A percentile compares a stretch with the other conserved stretches of the same genome.
Evolutionary conservation across 1,284 basidiomycete genomes (phyloP).

Genomic region (Heterobasidion occidentale): DNA sequence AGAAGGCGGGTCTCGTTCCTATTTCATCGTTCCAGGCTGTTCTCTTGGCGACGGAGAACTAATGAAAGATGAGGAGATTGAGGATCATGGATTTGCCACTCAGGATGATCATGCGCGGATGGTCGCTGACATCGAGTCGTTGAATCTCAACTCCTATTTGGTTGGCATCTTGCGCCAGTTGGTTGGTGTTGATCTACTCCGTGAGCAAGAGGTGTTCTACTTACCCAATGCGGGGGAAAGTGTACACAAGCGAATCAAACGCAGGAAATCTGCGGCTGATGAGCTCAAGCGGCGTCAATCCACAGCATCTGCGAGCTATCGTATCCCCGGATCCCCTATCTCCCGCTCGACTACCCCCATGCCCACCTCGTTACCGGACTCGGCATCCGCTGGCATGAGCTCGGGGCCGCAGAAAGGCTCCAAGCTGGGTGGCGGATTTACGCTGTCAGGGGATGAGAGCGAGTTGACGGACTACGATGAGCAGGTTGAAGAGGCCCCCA

Average conservation of each 20-base stretch:
- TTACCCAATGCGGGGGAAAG: conserved; percentile 28
- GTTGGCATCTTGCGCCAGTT: conserved; percentile 47
- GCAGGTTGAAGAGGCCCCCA: neutral
- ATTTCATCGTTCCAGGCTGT: conserved; percentile 60
- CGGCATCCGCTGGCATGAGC: neutral
- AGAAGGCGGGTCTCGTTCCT: conserved; percentile 40
- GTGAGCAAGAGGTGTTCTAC: conserved; percentile 58
- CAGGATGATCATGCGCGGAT: conserved; percentile 38
- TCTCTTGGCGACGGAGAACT: conserved; percentile 46
- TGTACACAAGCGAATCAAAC: neutral
- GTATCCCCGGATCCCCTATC: neutral
- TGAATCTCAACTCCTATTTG: conserved; percentile 44
- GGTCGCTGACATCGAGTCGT: conserved; percentile 39
- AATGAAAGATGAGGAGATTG: conserved; percentile 50
- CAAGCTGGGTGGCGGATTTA: neutral
- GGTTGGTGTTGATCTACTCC: conserved; percentile 52
- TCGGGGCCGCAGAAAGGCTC: neutral
- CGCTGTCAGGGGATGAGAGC: neutral
- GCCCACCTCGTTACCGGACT: too few relatives aligned
- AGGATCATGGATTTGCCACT: conserved; percentile 48
- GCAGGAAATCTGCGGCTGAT: neutral
- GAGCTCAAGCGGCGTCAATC: neutral
- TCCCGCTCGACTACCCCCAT: too few relatives aligned
- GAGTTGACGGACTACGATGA: neutral
- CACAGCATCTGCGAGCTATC: neutral